A percentile compares a stretch with the other conserved stretches of the same genome.
These are phyloP conservation scores for Neurospora pannonica DNA, from an alignment of 495 filamentous ascomycete genomes.

Conservation along the genomic window DNA sequence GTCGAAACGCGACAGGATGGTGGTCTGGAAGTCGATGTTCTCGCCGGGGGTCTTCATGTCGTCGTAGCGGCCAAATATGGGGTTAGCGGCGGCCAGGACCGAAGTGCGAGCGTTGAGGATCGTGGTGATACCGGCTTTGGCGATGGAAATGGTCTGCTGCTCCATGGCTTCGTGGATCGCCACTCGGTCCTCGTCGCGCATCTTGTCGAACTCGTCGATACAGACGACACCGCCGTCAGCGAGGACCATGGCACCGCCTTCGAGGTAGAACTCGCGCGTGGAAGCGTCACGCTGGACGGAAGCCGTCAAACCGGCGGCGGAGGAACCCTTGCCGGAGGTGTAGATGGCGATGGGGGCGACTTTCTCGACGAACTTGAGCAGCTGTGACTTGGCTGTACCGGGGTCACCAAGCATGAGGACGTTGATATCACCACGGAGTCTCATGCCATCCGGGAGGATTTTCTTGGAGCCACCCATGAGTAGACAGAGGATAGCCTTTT, in stretches of 20 bases:
- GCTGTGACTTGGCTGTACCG: conserved; percentile 95
- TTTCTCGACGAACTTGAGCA: conserved; percentile 97
- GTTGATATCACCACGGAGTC: conserved; percentile 96
- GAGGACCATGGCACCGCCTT: conserved; percentile 98
- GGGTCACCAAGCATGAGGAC: conserved; percentile 95
- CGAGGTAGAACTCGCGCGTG: conserved; percentile 94
- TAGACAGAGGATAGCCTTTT: conserved; percentile 95
- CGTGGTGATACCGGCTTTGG: conserved; percentile 97
- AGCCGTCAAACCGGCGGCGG: conserved; percentile 93
- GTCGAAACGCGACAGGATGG: conserved; percentile 96
- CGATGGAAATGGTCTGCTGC: conserved; percentile 98
- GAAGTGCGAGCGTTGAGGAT: conserved; percentile 95
- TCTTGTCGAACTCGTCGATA: conserved; percentile 99
- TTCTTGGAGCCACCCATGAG: conserved; percentile 96
- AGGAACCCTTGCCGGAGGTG: conserved; percentile 97
- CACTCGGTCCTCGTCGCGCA: conserved; percentile 97
- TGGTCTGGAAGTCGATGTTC: conserved; percentile 99
- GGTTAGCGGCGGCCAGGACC: conserved; percentile 93
- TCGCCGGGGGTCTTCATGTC: conserved; percentile 96
- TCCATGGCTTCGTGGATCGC: conserved; percentile 99
- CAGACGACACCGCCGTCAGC: conserved; percentile 97
- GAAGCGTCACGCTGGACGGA: conserved; percentile 89
- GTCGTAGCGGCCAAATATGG: conserved; percentile 95
- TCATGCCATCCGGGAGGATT: conserved; percentile 97
- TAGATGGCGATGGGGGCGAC: conserved; percentile 96